These are phyloP conservation scores for Podospora comata DNA, from an alignment of 495 filamentous ascomycete genomes.

Conservation along the genomic window DNA sequence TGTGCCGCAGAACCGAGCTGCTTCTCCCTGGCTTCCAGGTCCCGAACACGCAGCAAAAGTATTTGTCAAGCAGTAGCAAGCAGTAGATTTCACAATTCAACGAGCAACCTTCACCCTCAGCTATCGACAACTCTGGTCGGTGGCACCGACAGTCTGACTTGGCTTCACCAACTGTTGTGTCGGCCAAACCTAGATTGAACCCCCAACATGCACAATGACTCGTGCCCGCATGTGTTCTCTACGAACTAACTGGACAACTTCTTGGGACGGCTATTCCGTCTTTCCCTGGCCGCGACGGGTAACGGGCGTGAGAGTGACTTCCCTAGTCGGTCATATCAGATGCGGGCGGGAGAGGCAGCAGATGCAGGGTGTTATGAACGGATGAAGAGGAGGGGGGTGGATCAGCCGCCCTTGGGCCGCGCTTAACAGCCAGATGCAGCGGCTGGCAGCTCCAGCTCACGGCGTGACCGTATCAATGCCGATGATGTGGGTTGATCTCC, in stretches of 20 bases:
- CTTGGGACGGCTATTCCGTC: background rate
- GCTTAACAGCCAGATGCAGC: conserved; percentile 7
- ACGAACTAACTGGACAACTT: background rate
- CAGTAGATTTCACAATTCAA: background rate
- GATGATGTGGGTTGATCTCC: conserved; percentile 33
- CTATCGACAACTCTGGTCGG: background rate
- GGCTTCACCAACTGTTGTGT: background rate
- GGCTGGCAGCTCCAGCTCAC: background rate
- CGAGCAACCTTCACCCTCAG: background rate
- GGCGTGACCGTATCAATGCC: conserved; percentile 32
- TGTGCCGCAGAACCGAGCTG: background rate
- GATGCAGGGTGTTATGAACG: conserved; percentile 5
- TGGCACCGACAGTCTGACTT: background rate
- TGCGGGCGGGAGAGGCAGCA: background rate
- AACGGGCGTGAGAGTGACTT: background rate
- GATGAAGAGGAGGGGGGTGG: conserved; percentile 3
- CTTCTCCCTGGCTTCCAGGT: background rate
- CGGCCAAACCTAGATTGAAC: background rate
- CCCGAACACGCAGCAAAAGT: background rate
- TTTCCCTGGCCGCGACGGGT: background rate
- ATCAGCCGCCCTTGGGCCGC: background rate
- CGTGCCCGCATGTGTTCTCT: background rate
- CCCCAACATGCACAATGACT: conserved; percentile 1
- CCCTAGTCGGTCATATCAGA: conserved; percentile 7
- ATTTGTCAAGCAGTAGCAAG: background rate